phyloP scores from a whole-genome alignment of 345 rosid species.

The Crucihimalaya himalaica region DNA sequence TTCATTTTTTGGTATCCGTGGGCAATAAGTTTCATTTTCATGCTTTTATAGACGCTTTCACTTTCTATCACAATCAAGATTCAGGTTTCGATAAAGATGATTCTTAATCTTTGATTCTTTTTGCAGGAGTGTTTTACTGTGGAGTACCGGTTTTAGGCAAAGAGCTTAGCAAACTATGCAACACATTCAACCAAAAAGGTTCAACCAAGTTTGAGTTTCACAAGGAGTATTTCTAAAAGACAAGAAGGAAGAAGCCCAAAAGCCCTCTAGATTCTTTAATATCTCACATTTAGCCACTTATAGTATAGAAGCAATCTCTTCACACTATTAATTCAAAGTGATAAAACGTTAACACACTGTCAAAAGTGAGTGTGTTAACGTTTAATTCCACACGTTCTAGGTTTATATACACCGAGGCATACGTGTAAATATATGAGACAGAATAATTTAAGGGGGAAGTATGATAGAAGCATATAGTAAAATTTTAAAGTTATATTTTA shows the following conservation, averaged over 20 bases:
- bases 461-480: slow-evolving; percentile 22
- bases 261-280: slow-evolving; percentile 28
- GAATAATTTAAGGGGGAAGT: not conserved
- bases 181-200: slow-evolving; percentile 90
- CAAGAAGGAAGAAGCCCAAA: slow-evolving; percentile 22
- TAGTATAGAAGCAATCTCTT: slow-evolving; percentile 20
- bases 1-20: not conserved
- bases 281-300: slow-evolving; percentile 28
- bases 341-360: slow-evolving; percentile 36
- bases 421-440: slow-evolving; percentile 39
- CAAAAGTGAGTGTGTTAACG: slow-evolving; percentile 44
- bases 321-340: not conserved
- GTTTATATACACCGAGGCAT: slow-evolving; percentile 28
- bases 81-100: not conserved
- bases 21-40: not conserved
- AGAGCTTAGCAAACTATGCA: slow-evolving; percentile 88
- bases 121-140: slow-evolving; percentile 95
- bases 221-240: slow-evolving; percentile 82
- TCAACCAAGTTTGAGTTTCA: slow-evolving; percentile 95
- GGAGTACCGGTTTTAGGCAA: slow-evolving; percentile 93
- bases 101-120: not conserved
- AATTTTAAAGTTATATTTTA: not conserved
- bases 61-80: slow-evolving; percentile 23
- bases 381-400: slow-evolving; percentile 33
- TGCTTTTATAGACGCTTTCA: slow-evolving; percentile 10